Percentiles rank a stretch among this genome's conserved stretches.
phyloP scores from a whole-genome alignment of 2,329 filamentous ascomycete genomes.

The Colletotrichum tofieldiae region DNA sequence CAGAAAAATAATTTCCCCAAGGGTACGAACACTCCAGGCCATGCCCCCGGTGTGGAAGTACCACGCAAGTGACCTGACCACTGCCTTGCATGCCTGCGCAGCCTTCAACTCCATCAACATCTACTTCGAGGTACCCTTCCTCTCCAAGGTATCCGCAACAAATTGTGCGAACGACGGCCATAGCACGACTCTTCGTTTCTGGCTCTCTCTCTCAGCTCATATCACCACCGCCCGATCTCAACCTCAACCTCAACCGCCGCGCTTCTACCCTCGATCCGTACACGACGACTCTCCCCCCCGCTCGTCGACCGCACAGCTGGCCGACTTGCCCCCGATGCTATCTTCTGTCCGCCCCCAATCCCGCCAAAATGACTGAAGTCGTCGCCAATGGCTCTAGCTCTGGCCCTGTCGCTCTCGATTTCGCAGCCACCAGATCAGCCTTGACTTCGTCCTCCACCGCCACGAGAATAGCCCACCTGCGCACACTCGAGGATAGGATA shows the following conservation, averaged over 20 bases:
- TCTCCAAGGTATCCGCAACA: conserved; percentile 16
- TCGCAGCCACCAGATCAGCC: conserved; percentile 64
- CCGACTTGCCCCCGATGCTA: conserved; percentile 41
- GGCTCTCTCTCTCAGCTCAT: neutral
- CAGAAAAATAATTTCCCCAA: neutral
- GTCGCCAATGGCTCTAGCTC: conserved; percentile 54
- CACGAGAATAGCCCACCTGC: conserved; percentile 68
- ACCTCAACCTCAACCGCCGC: neutral
- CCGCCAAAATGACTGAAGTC: conserved; percentile 66
- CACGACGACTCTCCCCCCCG: conserved; percentile 9
- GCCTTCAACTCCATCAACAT: neutral
- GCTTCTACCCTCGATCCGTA: conserved; percentile 3
- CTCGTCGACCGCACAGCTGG: conserved; percentile 35
- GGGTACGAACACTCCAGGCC: neutral
- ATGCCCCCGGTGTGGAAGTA: neutral
- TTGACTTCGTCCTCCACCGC: conserved; percentile 76
- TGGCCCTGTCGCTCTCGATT: conserved; percentile 63
- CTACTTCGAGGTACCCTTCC: conserved; percentile 16
- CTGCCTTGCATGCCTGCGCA: neutral
- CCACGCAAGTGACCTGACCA: neutral
- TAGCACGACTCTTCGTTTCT: conserved; percentile 1
- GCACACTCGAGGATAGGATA: conserved; percentile 70
- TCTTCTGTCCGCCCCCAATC: conserved; percentile 40
- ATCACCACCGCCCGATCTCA: neutral
- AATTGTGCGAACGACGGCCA: conserved; percentile 23